Percentiles rank a stretch among this genome's conserved stretches.
Conservation (phyloP, 148 eudicot genomes). For the Rhododendron vialii region DNA sequence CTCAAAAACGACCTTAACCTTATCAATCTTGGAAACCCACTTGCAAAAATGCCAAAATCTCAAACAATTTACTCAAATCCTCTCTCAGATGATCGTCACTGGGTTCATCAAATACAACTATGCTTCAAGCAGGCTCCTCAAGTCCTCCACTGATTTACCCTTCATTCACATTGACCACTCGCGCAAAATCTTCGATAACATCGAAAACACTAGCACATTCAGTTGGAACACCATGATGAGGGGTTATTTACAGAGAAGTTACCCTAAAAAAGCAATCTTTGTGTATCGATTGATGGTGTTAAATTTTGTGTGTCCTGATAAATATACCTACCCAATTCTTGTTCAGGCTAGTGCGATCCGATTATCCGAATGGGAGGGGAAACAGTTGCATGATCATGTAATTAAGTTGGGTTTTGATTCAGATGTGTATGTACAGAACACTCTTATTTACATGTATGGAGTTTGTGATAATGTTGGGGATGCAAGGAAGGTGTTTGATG, state of each 20-base stretch:
- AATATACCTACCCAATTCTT: constrained; percentile 47
- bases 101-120: constrained; percentile 50
- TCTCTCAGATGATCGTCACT: constrained; percentile 50
- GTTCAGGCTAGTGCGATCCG: constrained; percentile 41
- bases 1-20: constrained; percentile 29
- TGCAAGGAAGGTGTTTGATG: constrained; percentile 68
- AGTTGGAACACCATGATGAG: constrained; percentile 68
- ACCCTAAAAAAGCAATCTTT: constrained; percentile 23
- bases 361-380: constrained; percentile 32
- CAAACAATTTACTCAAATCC: constrained; percentile 51
- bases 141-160: constrained; percentile 38
- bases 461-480: constrained; percentile 32
- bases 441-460: constrained; percentile 52
- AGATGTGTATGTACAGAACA: constrained; percentile 56
- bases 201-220: constrained; percentile 48
- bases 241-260: constrained; percentile 32
- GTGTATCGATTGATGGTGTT: constrained; percentile 45
- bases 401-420: constrained; percentile 49
- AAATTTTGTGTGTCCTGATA: constrained; percentile 34
- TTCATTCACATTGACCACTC: constrained; percentile 38
- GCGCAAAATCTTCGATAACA: constrained; percentile 34
- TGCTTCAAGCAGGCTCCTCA: constrained; percentile 62
- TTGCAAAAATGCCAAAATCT: constrained; percentile 37
- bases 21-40: constrained; percentile 45
- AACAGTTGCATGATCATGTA: constrained; percentile 60